Conservation (phyloP, 2,329 filamentous ascomycete genomes). For the Aspergillus piperis region DNA sequence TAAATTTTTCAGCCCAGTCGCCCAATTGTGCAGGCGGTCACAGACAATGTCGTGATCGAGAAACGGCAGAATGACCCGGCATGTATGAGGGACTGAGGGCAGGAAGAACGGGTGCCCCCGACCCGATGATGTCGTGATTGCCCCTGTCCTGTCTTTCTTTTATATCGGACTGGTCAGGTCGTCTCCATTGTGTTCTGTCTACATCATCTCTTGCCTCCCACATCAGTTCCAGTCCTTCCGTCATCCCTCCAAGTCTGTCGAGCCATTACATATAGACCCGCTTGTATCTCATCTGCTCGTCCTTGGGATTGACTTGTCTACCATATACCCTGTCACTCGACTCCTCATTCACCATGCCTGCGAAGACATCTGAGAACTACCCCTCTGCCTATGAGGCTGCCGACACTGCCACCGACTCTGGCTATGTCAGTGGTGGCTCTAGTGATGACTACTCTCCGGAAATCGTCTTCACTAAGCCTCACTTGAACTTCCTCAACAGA, state of each 20-base stretch:
- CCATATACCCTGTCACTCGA: slow-evolving; percentile 2
- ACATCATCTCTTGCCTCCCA: slow-evolving; percentile 15
- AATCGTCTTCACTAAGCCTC: slow-evolving; percentile 81
- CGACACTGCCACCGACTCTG: slow-evolving; percentile 79
- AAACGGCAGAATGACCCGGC: slow-evolving; percentile 28
- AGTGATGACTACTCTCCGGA: slow-evolving; percentile 67
- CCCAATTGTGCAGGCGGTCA: slow-evolving; percentile 32
- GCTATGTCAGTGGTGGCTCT: slow-evolving; percentile 66
- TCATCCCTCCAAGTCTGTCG: slow-evolving; percentile 9
- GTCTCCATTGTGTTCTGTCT: slow-evolving; percentile 17
- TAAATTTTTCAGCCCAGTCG: slow-evolving; percentile 28
- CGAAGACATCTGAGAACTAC: slow-evolving; percentile 40
- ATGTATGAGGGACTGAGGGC: slow-evolving; percentile 25
- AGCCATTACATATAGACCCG: slow-evolving; percentile 6
- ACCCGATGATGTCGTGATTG: slow-evolving; percentile 37
- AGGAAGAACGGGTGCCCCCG: slow-evolving; percentile 25
- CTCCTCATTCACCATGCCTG: slow-evolving; percentile 36
- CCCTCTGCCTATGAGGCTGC: slow-evolving; percentile 37
- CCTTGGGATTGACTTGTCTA: slow-evolving; percentile 11
- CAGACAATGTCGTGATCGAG: slow-evolving; percentile 32
- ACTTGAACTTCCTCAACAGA: slow-evolving; percentile 86
- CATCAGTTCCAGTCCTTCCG: slow-evolving; percentile 3
- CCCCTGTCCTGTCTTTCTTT: slow-evolving; percentile 25
- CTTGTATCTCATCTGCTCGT: not conserved
- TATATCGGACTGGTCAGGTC: slow-evolving; percentile 31